Conservation (phyloP, 805 yeast genomes). For the Kuraishia molischiana region DNA sequence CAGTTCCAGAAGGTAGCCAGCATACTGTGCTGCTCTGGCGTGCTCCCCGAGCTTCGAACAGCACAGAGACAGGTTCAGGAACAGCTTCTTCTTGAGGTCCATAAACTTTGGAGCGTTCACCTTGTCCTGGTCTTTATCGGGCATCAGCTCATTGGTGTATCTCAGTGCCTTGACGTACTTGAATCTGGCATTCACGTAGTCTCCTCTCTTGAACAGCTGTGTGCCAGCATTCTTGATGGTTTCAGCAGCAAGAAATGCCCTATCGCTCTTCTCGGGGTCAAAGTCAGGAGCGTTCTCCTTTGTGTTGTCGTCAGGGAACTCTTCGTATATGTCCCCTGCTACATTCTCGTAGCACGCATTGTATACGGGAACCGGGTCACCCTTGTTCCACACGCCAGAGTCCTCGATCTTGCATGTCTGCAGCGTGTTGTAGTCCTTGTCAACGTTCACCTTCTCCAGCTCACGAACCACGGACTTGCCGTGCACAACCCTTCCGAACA, state of each 20-base stretch:
- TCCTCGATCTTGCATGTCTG: constrained; percentile 25
- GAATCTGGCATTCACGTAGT: constrained; percentile 39
- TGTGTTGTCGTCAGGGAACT: constrained; percentile 64
- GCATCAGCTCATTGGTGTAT: constrained; percentile 62
- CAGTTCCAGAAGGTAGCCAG: constrained; percentile 47
- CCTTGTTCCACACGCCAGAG: constrained; percentile 55
- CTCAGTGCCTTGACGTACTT: constrained; percentile 61
- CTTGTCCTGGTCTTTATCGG: constrained; percentile 57
- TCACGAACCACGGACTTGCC: constrained; percentile 67
- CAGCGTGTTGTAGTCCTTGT: constrained; percentile 26
- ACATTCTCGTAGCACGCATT: constrained; percentile 52
- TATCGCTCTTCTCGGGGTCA: constrained; percentile 31
- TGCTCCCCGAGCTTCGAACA: constrained; percentile 39
- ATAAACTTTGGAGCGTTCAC: constrained; percentile 38
- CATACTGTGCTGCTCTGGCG: constrained; percentile 40
- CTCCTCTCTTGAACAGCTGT: constrained; percentile 42
- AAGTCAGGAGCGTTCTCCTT: constrained; percentile 40
- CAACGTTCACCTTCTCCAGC: constrained; percentile 41
- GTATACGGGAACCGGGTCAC: constrained; percentile 43
- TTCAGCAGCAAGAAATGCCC: constrained; percentile 38
- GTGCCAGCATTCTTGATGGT: constrained; percentile 64
- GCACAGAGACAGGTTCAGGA: constrained; percentile 50
- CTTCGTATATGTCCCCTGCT: constrained; percentile 70
- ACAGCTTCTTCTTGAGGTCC: constrained; percentile 38
- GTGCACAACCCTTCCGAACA: constrained; percentile 60